A percentile compares a stretch with the other conserved stretches of the same genome.
phyloP scores from a whole-genome alignment of 805 yeast genomes.

The Tetrapisispora nanseiensis region DNA sequence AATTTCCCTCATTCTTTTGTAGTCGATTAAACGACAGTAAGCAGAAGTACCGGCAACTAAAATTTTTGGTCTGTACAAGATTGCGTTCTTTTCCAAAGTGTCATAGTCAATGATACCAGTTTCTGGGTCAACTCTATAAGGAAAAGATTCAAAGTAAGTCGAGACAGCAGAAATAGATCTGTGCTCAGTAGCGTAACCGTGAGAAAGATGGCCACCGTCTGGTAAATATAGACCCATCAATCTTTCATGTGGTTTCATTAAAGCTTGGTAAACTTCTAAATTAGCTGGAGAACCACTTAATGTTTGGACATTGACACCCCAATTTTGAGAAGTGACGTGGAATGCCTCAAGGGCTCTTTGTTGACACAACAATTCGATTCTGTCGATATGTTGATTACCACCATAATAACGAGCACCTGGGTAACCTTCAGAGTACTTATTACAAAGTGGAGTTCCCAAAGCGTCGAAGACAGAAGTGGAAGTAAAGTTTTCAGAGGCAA shows the following conservation, averaged over 20 bases:
- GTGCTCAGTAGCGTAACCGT: conserved; percentile 92
- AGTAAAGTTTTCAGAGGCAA: conserved; percentile 96
- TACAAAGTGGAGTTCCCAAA: conserved; percentile 94
- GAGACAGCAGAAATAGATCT: conserved; percentile 92
- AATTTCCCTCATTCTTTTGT: conserved; percentile 90
- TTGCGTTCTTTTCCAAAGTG: conserved; percentile 81
- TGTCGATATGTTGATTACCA: conserved; percentile 94
- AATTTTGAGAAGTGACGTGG: conserved; percentile 61
- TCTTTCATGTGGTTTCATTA: conserved; percentile 92
- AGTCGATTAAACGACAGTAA: conserved; percentile 91
- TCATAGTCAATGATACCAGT: conserved; percentile 97
- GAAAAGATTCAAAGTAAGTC: conserved; percentile 96
- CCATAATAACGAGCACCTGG: conserved; percentile 99
- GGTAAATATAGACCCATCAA: conserved; percentile 97
- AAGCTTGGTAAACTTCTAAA: conserved; percentile 89
- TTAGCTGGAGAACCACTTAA: conserved; percentile 97
- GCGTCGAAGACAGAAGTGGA: conserved; percentile 93
- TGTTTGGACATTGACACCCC: conserved; percentile 98
- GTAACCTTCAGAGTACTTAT: conserved; percentile 97
- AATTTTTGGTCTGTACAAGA: conserved; percentile 89
- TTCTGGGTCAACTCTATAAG: conserved; percentile 83
- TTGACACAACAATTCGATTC: conserved; percentile 87
- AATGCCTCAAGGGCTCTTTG: conserved; percentile 89
- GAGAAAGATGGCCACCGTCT: conserved; percentile 97
- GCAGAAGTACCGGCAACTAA: conserved; percentile 98